Evolutionary conservation across 768 basidiomycete species (phyloP).

Genomic region (Rhizopogon rudus): DNA sequence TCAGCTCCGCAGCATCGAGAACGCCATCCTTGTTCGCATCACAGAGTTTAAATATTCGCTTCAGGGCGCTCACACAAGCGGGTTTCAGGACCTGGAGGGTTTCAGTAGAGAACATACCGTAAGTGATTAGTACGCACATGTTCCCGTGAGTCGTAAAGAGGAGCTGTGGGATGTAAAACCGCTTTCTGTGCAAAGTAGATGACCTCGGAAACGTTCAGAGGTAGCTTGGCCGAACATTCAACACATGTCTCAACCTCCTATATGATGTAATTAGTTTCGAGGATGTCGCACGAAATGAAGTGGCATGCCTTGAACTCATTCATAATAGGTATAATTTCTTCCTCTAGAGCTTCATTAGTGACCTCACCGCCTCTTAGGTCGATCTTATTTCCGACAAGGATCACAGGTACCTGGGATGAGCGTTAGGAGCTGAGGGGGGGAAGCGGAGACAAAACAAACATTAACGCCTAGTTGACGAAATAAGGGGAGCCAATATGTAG

Average conservation of each 20-base stretch:
- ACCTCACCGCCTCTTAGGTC: constrained; percentile 91
- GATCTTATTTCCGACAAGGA: constrained; percentile 98
- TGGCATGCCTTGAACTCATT: constrained; percentile 88
- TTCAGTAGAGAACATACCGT: constrained; percentile 8
- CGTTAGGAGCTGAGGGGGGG: neutral
- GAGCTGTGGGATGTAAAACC: constrained; percentile 94
- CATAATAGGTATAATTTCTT: constrained; percentile 96
- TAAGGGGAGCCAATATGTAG: constrained; percentile 96
- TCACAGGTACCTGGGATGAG: constrained; percentile 76
- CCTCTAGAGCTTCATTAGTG: constrained; percentile 90
- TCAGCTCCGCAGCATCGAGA: constrained; percentile 84
- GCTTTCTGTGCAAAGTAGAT: constrained; percentile 99
- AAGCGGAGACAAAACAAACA: constrained; percentile 39
- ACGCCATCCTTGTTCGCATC: constrained; percentile 93
- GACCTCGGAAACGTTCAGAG: constrained; percentile 92
- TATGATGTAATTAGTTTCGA: constrained; percentile 4
- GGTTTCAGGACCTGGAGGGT: constrained; percentile 79
- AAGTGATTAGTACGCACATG: constrained; percentile 54
- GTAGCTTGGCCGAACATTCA: constrained; percentile 90
- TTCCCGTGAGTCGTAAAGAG: constrained; percentile 93
- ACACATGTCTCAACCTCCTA: constrained; percentile 99
- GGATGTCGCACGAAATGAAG: neutral
- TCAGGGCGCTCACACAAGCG: constrained; percentile 81
- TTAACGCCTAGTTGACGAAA: constrained; percentile 95
- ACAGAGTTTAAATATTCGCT: constrained; percentile 94